Evolutionary conservation across 2,329 filamentous ascomycete species (phyloP).

Genomic region (Triangularia setosa): DNA sequence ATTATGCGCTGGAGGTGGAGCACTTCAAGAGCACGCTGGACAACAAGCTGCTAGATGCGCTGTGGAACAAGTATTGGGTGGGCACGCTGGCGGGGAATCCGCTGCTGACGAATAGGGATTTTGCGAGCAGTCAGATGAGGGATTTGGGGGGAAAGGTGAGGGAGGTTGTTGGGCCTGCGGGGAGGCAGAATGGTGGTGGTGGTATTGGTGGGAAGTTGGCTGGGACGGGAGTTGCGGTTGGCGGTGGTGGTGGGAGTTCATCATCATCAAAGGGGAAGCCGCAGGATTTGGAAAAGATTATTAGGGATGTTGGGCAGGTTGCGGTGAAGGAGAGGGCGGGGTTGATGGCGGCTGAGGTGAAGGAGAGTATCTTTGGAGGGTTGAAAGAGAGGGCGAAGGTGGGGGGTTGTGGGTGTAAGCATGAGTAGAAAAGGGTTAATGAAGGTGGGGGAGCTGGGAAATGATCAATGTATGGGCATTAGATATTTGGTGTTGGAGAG

Average conservation of each 20-base stretch:
- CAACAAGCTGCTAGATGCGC: constrained; percentile 74
- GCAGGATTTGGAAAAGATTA: constrained; percentile 54
- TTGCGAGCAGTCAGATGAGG: constrained; percentile 84
- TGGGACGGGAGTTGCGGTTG: background rate
- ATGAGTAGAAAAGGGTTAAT: background rate
- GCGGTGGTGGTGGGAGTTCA: constrained; percentile 5
- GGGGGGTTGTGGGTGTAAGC: background rate
- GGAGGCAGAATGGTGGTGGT: constrained; percentile 23
- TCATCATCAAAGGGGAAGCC: background rate
- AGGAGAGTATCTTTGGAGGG: constrained; percentile 57
- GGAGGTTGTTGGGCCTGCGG: constrained; percentile 39
- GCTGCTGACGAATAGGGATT: constrained; percentile 87
- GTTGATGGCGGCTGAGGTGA: constrained; percentile 58
- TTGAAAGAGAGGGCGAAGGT: background rate
- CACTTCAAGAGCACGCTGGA: constrained; percentile 95
- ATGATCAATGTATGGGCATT: background rate
- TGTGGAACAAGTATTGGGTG: constrained; percentile 99
- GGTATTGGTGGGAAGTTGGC: constrained; percentile 10
- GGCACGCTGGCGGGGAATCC: constrained; percentile 90
- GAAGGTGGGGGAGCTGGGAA: background rate
- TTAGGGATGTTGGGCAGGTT: constrained; percentile 58
- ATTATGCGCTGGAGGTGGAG: constrained; percentile 87
- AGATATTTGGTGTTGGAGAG: background rate
- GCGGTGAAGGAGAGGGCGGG: constrained; percentile 61
- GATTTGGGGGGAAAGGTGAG: constrained; percentile 81